phyloP scores from a whole-genome alignment of 2,329 filamentous ascomycete genomes.

The Cladosporium sp. region DNA sequence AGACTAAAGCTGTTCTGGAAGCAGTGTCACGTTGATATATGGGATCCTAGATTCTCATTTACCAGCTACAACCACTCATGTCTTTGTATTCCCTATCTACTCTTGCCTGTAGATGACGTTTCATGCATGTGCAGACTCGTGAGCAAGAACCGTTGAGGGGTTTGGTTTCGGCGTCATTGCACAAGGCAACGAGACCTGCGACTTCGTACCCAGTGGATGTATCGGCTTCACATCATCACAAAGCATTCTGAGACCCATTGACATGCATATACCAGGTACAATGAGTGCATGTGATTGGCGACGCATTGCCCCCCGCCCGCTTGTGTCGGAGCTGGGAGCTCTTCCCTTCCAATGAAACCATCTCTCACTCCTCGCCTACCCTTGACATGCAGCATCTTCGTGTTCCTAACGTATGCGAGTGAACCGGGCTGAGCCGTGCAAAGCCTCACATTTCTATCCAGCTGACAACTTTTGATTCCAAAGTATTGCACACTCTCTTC shows the following conservation, averaged over 20 bases:
- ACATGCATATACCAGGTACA: background rate
- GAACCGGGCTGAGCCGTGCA: conserved; percentile 9
- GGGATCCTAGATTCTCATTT: background rate
- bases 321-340: background rate
- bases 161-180: background rate
- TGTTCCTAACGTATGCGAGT: background rate
- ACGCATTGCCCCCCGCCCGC: background rate
- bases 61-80: background rate
- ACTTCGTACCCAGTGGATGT: background rate
- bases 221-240: background rate
- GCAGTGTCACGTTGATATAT: conserved; percentile 31
- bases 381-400: background rate
- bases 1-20: conserved; percentile 45
- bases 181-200: background rate
- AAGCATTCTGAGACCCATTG: background rate
- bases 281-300: background rate
- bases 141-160: background rate
- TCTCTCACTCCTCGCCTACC: background rate
- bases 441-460: conserved; percentile 7
- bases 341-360: background rate
- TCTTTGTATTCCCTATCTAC: background rate
- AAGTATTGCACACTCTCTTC: background rate
- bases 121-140: background rate
- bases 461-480: background rate
- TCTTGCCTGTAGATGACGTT: background rate